Evolutionary conservation across 1,284 basidiomycete species (phyloP), one percentile per base, ranked within the genome.

Genomic region (Volvariella volvacea): DNA sequence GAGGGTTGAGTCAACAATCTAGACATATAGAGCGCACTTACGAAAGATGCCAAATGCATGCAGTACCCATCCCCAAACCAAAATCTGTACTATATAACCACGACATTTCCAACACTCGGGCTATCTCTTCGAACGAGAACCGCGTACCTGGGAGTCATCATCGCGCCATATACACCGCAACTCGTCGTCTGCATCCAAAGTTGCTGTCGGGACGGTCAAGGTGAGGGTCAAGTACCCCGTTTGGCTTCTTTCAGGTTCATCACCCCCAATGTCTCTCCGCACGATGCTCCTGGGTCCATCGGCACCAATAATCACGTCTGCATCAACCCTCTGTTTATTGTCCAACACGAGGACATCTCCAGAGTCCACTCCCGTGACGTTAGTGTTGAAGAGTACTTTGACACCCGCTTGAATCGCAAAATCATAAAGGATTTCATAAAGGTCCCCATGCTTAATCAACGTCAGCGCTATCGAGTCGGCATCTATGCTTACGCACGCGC

Each of bases 251-350:
- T 42, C 43, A 17, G 48, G 50, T 64, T 58, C 48, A 42, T 51
- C 55, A 33, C 46, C 59, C 10, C 63, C 55, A 4, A 80, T 71
- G 6, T 66, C 60, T 34, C 70, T 62, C 42, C 82, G 72, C 6
- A 78, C 58, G 36, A 70, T 51, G 52, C 79, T 81, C 54, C 75
- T 60, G 15, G 67, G 65, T 12, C 78, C 78, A 53, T 80, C 78
- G 2, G 76, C 76, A 10, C 71, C 77, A 2, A 80, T 56, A 21
- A 80, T 60, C 14, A 79, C 50, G 52, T 80, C 76, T 0, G 66
- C 68, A 50, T 53, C 44, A 67, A 63, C 12, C 72, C 76, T 32
- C 52, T 58, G 19, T 61, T 52, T 32, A 73, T 60, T 0, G 61
- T 68, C n/a, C n/a, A n/a, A n/a, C 3, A 77, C 60, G 1, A 58